phyloP scores from a whole-genome alignment of 139 green algal species.

The Chlorella ohadii region DNA sequence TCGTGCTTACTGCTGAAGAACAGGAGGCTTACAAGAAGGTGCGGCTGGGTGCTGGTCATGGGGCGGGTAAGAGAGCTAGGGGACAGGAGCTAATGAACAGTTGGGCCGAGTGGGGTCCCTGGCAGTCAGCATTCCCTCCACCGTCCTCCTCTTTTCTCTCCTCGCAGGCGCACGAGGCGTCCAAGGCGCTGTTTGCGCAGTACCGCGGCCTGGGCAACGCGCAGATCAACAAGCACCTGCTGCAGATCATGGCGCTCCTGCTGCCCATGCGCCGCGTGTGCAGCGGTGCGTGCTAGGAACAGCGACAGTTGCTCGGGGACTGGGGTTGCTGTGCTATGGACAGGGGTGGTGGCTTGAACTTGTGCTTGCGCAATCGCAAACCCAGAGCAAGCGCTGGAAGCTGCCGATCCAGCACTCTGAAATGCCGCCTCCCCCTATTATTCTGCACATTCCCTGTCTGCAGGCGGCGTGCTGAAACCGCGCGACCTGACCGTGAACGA shows the following conservation, averaged over 20 bases:
- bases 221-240: slow-evolving; percentile 57
- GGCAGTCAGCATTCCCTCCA: no score
- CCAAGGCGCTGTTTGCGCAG: slow-evolving; percentile 38
- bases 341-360: no score
- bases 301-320: background rate
- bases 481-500: slow-evolving; percentile 15
- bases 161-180: slow-evolving; percentile 43
- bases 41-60: no score
- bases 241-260: slow-evolving; percentile 79
- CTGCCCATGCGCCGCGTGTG: slow-evolving; percentile 77
- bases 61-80: no score
- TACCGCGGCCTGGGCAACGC: slow-evolving; percentile 32
- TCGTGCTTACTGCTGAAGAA: slow-evolving; percentile 59
- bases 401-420: background rate
- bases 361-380: no score
- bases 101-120: no score
- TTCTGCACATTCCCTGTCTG: no score
- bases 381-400: no score
- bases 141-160: no score
- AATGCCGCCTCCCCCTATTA: no score
- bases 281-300: slow-evolving; percentile 47
- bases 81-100: no score
- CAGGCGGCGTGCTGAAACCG: slow-evolving; percentile 19
- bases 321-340: background rate
- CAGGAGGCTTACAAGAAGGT: slow-evolving; percentile 52